Base-by-base conservation (phyloP, 352 stramenopile species). In the Pythium insidiosum region DNA sequence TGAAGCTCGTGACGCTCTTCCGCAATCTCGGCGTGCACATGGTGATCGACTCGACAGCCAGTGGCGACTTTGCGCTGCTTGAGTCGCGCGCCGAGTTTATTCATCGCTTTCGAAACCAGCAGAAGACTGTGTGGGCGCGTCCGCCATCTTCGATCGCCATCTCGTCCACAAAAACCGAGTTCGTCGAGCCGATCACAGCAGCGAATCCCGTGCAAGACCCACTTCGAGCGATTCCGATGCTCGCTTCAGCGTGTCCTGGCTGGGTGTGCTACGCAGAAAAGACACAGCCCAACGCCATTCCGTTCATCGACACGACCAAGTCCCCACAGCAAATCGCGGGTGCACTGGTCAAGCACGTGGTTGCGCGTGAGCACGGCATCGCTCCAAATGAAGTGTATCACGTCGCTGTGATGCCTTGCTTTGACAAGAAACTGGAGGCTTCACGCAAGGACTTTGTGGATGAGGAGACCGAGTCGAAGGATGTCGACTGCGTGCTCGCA, bases 221-320 rank as follows among this genome's bases (percentile, higher is more conserved):
- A 10, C 49, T 89, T 20, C 46, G 40, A 22, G 74, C 75, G 6
- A 71, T 97, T 30, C 96, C 96, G 19, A 88, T 99, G 59, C 61
- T 99, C 19, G 76, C 93, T n/a, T 98, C 93, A 0, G 91, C 88
- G 0, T 99, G 96, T 66, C 96, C 96, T 25, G 96, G 95, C 18
- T 97, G 97, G 73, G 94, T 99, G 19, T 99, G 95, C 56, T 97
- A 98, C 50, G 90, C 96, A 0, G 96, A 99, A 68, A 99, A 99
- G 68, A 96, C 88, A 18, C 80, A 95, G 37, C 84, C 91, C n/a
- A 78, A 93, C 25, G 81, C 86, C 1, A 94, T 99, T 16, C 94
- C 92, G 16, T 94, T 98, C 45, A 95, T 99, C 36, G 91, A 94
- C 41, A 94, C 85, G 5, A 95, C 81, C 28, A 97, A 97, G 56